phyloP scores from a whole-genome alignment of 2,329 filamentous ascomycete species.

The Arthrobotrys megalospora region DNA sequence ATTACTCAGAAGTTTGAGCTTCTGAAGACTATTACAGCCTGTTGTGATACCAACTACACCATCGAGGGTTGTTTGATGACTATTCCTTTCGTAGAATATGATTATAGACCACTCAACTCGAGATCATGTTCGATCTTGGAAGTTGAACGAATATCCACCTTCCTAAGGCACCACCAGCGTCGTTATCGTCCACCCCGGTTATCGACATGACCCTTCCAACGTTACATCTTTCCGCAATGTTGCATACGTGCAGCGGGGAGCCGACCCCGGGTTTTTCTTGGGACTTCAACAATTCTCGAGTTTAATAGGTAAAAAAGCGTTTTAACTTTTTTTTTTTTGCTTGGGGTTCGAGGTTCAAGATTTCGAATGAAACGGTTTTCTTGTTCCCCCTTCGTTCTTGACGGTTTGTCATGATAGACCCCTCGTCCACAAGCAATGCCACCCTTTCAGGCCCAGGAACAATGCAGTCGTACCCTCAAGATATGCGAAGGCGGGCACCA shows the following conservation, averaged over 20 bases:
- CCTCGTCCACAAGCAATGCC: conserved; percentile 12
- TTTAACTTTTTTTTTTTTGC: not conserved
- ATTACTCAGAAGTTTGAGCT: conserved; percentile 47
- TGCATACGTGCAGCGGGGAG: conserved; percentile 39
- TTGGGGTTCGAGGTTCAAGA: not conserved
- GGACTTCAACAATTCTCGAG: not conserved
- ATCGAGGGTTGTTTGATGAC: conserved; percentile 59
- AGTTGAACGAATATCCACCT: conserved; percentile 8
- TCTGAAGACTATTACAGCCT: conserved; percentile 61
- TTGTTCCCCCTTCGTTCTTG: conserved; percentile 3
- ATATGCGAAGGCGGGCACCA: not conserved
- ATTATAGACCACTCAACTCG: not conserved
- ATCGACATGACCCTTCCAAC: conserved; percentile 18
- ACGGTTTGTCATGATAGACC: not conserved
- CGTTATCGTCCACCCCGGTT: conserved; percentile 12
- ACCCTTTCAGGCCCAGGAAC: conserved; percentile 14
- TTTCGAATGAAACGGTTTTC: conserved; percentile 10
- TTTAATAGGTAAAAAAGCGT: not conserved
- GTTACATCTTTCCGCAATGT: conserved; percentile 56
- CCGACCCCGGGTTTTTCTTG: conserved; percentile 16
- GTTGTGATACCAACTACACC: conserved; percentile 62
- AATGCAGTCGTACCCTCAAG: not conserved
- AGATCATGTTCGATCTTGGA: not conserved
- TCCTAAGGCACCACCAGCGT: not conserved
- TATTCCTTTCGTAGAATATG: not conserved